Evolutionary conservation across 495 filamentous ascomycete genomes (phyloP).

Genomic region (Penicillium roqueforti): DNA sequence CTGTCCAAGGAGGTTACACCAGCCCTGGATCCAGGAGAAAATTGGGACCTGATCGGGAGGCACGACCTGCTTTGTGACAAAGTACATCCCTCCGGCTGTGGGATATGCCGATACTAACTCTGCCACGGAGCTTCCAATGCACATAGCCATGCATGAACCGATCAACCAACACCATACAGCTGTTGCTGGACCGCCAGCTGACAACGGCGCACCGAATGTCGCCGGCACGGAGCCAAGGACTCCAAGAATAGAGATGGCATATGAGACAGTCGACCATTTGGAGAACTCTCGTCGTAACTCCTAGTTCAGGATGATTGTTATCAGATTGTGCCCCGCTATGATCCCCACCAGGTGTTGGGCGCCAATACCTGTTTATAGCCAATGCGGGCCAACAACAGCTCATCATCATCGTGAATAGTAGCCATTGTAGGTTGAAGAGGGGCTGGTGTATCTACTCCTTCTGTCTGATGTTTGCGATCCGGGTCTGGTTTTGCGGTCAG

Average conservation of each 20-base stretch:
- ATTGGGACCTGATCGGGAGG: conserved; percentile 53
- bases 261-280: conserved; percentile 71
- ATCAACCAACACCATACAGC: conserved; percentile 71
- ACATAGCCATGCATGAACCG: conserved; percentile 64
- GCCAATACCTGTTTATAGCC: conserved; percentile 62
- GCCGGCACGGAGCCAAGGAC: conserved; percentile 68
- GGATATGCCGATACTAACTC: conserved; percentile 62
- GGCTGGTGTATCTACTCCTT: not conserved
- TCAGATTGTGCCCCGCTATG: conserved; percentile 5
- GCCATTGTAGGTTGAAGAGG: conserved; percentile 27
- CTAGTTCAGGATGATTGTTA: conserved; percentile 24
- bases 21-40: conserved; percentile 59
- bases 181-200: conserved; percentile 65
- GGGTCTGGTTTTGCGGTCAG: conserved; percentile 12
- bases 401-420: conserved; percentile 59
- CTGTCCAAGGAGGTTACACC: conserved; percentile 60
- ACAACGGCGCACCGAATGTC: conserved; percentile 59
- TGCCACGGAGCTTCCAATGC: conserved; percentile 61
- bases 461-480: not conserved
- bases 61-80: conserved; percentile 59
- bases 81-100: conserved; percentile 62
- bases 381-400: conserved; percentile 60
- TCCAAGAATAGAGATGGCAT: conserved; percentile 68
- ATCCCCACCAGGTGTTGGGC: not conserved
- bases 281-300: conserved; percentile 64